A percentile compares a stretch with the other conserved stretches of the same genome.
These are phyloP conservation scores for Lentinula guzmanii DNA, from an alignment of 768 basidiomycete genomes.

Conservation along the genomic window DNA sequence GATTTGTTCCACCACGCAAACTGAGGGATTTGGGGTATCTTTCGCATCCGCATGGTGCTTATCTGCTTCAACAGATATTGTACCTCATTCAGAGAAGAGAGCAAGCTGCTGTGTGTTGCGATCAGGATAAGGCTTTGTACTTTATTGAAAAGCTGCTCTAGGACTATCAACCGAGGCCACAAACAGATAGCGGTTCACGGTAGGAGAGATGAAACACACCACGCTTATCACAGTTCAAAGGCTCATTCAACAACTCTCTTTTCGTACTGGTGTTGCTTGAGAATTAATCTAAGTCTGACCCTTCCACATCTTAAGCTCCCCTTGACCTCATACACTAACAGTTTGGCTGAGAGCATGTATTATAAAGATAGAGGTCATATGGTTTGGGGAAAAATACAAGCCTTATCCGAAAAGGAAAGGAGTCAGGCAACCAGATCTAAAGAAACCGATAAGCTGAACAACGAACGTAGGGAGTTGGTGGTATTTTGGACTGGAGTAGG, in stretches of 20 bases:
- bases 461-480: background rate
- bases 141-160: too few relatives aligned
- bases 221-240: background rate
- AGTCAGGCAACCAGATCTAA: background rate
- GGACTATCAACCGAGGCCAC: too few relatives aligned
- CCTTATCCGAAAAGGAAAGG: background rate
- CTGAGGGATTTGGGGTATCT: too few relatives aligned
- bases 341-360: background rate
- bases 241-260: background rate
- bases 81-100: too few relatives aligned
- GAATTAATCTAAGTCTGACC: background rate
- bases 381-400: conserved; percentile 1
- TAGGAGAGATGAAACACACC: background rate
- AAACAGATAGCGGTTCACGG: background rate
- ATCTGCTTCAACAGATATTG: too few relatives aligned
- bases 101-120: too few relatives aligned
- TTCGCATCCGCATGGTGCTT: too few relatives aligned
- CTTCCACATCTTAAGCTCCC: background rate
- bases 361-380: background rate
- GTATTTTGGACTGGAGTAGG: background rate
- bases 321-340: too few relatives aligned
- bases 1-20: too few relatives aligned
- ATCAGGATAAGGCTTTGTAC: too few relatives aligned
- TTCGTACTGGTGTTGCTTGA: too few relatives aligned
- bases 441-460: background rate